Evolutionary conservation across 139 green algal species (phyloP).

Genomic region (Bryopsis sp.): DNA sequence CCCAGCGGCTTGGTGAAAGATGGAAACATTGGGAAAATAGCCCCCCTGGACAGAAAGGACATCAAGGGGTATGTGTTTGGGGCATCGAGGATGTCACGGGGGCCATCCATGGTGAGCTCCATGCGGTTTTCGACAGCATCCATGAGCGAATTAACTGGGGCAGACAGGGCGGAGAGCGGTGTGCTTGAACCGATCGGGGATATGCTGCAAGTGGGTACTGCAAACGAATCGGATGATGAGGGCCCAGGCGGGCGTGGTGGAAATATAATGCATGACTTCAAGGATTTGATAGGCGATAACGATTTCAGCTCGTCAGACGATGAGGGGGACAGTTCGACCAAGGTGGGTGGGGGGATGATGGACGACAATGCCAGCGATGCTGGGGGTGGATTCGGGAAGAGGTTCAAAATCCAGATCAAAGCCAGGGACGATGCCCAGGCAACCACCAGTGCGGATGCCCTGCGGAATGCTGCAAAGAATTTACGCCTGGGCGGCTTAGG

Average conservation of each 20-base stretch:
- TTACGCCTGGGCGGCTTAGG: slow-evolving; percentile 1
- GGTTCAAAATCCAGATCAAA: slow-evolving; percentile 20
- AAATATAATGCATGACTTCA: background rate
- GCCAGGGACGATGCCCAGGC: slow-evolving; percentile 2
- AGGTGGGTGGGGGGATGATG: no score
- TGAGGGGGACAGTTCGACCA: background rate
- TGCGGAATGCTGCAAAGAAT: slow-evolving; percentile 19
- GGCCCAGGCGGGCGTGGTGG: no score
- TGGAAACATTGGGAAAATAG: slow-evolving; percentile 6
- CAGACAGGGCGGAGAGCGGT: no score
- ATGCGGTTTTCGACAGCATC: no score
- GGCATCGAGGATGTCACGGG: slow-evolving; percentile 1
- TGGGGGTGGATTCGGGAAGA: slow-evolving; percentile 12
- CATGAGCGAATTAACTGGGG: no score
- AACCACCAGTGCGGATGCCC: background rate
- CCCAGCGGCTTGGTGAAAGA: slow-evolving; percentile 2
- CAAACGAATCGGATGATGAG: no score
- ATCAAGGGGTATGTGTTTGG: slow-evolving; percentile 18
- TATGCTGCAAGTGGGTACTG: no score
- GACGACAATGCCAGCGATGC: background rate
- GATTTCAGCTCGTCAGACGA: slow-evolving; percentile 18
- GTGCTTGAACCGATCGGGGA: no score
- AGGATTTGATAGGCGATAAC: slow-evolving; percentile 1
- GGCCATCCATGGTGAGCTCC: no score
- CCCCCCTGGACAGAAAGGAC: slow-evolving; percentile 6